These are phyloP conservation scores for Phytophthora capsici DNA, from an alignment of 352 stramenopile species.

Conservation along the genomic window DNA sequence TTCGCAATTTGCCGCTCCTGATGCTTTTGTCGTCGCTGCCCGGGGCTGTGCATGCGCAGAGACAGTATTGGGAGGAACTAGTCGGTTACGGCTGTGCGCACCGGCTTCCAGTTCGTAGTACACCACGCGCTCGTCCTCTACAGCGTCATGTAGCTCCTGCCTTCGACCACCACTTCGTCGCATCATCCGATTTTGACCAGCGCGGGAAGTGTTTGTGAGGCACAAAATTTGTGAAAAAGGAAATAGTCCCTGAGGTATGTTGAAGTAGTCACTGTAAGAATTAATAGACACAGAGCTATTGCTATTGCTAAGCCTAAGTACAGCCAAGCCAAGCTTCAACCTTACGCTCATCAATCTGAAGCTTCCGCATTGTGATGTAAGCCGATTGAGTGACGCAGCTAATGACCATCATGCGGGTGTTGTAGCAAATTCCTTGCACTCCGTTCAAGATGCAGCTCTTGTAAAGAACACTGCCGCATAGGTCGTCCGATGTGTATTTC, in stretches of 20 bases:
- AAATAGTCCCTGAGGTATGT: background rate
- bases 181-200: slow-evolving; percentile 10
- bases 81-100: slow-evolving; percentile 25
- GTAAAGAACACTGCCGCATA: slow-evolving; percentile 43
- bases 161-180: slow-evolving; percentile 5
- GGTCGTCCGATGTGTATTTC: slow-evolving; percentile 26
- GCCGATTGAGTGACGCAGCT: slow-evolving; percentile 36
- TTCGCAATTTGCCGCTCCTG: background rate
- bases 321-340: slow-evolving; percentile 49
- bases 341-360: slow-evolving; percentile 39
- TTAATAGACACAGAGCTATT: no score
- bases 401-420: slow-evolving; percentile 52
- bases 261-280: background rate
- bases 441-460: slow-evolving; percentile 35
- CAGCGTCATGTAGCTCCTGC: slow-evolving; percentile 17
- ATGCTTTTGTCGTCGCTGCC: background rate
- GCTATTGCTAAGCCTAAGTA: background rate
- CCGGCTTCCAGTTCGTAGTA: slow-evolving; percentile 64
- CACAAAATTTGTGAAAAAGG: slow-evolving; percentile 1
- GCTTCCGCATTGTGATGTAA: slow-evolving; percentile 38
- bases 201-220: background rate
- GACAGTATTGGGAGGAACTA: slow-evolving; percentile 29
- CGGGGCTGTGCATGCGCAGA: slow-evolving; percentile 1
- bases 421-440: slow-evolving; percentile 49
- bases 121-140: slow-evolving; percentile 59